Evolutionary conservation across 2,329 filamentous ascomycete genomes (phyloP), one percentile per base, ranked within the genome.

Genomic region (Paraphoma sp.): DNA sequence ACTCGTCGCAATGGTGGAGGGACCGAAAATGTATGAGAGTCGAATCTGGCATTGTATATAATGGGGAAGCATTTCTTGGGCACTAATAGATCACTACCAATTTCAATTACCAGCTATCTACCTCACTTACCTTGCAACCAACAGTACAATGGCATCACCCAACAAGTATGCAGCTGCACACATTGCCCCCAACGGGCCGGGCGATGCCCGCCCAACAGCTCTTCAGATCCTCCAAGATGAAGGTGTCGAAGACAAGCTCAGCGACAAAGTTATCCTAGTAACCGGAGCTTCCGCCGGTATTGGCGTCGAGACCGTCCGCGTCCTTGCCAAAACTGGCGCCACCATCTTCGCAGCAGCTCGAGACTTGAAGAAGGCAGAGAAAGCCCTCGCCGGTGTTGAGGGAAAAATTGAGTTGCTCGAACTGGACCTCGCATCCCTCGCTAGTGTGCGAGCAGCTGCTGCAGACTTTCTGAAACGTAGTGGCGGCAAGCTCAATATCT

Each of bases 141-240:
- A 23, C 5, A 2, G 3, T 23, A 23, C 23, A 2, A 23, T 23
- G 23, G 23, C 23, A 23, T 23, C 23, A 23, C 5, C 23, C 2
- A 23, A 23, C 23, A 23, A 23, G 23, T 36, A 36, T 6, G 33
- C 33, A 10, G 33, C 33, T 14, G 33, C 6, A 14, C 33, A 36
- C 33, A 36, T 10, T 10, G n/a, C 10, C 10, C 54, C 56, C 48
- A 49, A 63, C 28, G 78, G 77, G 0, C 71, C 77, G 1, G 77
- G 77, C 1, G 78, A 80, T 48, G 62, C 66, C 29, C 70, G 78
- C 2, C 78, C 78, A 10, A 80, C 78, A 1, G 77, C 77, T 3
- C 50, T 76, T 0, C 65, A 78, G 42, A 72, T 79, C 43, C 45
- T 80, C 48, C 54, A 70, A 18, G 77, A 79, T 48, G 74, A 79